Conservation (phyloP, 148 eudicot species). For the Pharnaceum exiguum region DNA sequence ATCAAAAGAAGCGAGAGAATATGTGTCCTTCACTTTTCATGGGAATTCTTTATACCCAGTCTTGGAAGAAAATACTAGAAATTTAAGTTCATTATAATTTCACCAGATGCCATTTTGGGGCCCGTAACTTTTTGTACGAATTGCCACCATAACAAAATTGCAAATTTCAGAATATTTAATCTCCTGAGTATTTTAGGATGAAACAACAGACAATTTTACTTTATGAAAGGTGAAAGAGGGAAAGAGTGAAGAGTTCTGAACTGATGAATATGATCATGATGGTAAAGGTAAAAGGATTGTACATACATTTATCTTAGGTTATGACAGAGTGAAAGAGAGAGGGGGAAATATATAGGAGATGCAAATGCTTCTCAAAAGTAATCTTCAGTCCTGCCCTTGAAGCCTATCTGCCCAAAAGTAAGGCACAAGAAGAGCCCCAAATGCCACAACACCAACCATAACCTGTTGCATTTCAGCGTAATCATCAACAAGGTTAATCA, state of each 20-base stretch:
- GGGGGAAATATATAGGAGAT: background rate
- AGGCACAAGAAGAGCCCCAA: slow-evolving; percentile 77
- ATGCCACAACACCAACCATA: slow-evolving; percentile 92
- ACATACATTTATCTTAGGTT: slow-evolving; percentile 4
- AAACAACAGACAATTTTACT: slow-evolving; percentile 31
- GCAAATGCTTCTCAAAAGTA: slow-evolving; percentile 43
- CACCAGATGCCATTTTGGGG: too few relatives aligned
- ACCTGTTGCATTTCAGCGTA: slow-evolving; percentile 32
- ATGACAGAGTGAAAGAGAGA: background rate
- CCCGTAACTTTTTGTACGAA: slow-evolving; percentile 13
- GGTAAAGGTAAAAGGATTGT: slow-evolving; percentile 2
- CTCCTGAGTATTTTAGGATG: too few relatives aligned
- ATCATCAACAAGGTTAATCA: too few relatives aligned
- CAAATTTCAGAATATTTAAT: too few relatives aligned
- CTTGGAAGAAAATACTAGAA: too few relatives aligned
- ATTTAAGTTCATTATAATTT: too few relatives aligned
- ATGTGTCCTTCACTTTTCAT: too few relatives aligned
- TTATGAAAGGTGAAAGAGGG: slow-evolving; percentile 11
- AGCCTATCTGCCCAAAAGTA: slow-evolving; percentile 97
- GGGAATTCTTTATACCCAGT: too few relatives aligned
- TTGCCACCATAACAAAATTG: too few relatives aligned
- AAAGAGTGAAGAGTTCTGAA: background rate
- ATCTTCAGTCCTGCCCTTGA: slow-evolving; percentile 93
- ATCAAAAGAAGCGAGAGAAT: slow-evolving; percentile 30
- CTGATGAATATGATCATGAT: background rate